Base-by-base conservation (phyloP, 495 filamentous ascomycete species). In the Zalerion maritima region DNA sequence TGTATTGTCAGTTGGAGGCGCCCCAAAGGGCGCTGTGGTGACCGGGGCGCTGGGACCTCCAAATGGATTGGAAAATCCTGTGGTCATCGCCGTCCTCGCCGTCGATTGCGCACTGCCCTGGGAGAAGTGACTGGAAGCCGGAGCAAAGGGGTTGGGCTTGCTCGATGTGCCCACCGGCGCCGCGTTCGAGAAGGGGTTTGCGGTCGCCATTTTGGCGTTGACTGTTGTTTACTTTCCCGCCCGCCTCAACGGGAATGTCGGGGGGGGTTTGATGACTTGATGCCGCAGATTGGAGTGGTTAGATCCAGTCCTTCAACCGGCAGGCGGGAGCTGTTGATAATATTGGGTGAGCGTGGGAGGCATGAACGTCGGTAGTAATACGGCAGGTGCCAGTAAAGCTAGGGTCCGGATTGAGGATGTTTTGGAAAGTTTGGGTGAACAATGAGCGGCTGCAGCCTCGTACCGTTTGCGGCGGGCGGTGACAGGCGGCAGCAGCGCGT, bases 61-160 rank as follows among this genome's bases (percentile, higher is more conserved):
- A 26, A 38, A 38, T 5, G 29, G 29, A 16, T 28, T 38, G 8
- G 29, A 14, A 7, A 8, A 8, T 23, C 11, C 11, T 23, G 21
- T 8, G 21, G 21, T 8, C 21, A 23, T 8, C 21, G 21, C 8
- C 21, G 21, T 8, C 11, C 11, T 23, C 11, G 21, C 8, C 21
- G 21, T 8, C 21, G 21, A 23, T 8, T 23, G 8, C 21, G 21
- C 11, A n/a, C n/a, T n/a, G n/a, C 11, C 11, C 8, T 23, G 8
- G 21, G 8, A 23, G 21, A 8, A 8, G 21, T 8, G 8, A 12
- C 11, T 8, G 21, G 21, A 23, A 23, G 21, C 8, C 21, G 8
- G 8, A 8, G 21, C 8, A 23, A 8, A 23, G 21, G 8, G 21
- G 21, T 8, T 12, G 8, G 21, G 8, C 21, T 12, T 8, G 11